Conservation (phyloP, 2,329 filamentous ascomycete species). For the Colletotrichum tanaceti region DNA sequence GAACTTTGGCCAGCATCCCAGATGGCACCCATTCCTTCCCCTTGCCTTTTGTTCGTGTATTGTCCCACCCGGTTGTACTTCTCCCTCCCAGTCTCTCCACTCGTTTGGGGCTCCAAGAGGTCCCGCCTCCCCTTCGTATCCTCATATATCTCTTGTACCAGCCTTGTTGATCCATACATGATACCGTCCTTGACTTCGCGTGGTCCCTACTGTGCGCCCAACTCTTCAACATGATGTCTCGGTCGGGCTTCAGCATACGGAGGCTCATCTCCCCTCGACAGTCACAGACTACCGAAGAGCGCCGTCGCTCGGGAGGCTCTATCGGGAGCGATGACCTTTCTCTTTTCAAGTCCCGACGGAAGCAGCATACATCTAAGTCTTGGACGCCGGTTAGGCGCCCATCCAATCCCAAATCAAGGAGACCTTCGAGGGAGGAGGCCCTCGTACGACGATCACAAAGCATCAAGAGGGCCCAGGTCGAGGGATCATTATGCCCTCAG, state of each 20-base stretch:
- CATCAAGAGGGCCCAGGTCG: conserved; percentile 53
- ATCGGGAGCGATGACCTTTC: conserved; percentile 36
- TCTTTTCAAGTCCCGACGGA: conserved; percentile 37
- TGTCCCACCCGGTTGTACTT: conserved; percentile 11
- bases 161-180: conserved; percentile 16
- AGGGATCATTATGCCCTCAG: conserved; percentile 53
- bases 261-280: conserved; percentile 54
- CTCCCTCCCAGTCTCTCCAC: conserved; percentile 17
- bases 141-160: conserved; percentile 45
- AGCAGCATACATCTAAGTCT: conserved; percentile 27
- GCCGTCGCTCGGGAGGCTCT: conserved; percentile 28
- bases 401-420: conserved; percentile 7
- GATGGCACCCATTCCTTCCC: conserved; percentile 24
- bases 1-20: conserved; percentile 17
- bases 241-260: conserved; percentile 57
- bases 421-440: conserved; percentile 43
- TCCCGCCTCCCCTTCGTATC: conserved; percentile 23
- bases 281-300: conserved; percentile 36
- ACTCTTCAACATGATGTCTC: conserved; percentile 54
- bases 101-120: conserved; percentile 15
- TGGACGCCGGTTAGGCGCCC: conserved; percentile 21
- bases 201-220: conserved; percentile 26
- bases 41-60: conserved; percentile 21
- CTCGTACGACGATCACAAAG: conserved; percentile 54
- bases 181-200: conserved; percentile 41